Evolutionary conservation across 2,329 filamentous ascomycete genomes (phyloP), one percentile per base, ranked within the genome.

Genomic region (Aspergillus sclerotialis): DNA sequence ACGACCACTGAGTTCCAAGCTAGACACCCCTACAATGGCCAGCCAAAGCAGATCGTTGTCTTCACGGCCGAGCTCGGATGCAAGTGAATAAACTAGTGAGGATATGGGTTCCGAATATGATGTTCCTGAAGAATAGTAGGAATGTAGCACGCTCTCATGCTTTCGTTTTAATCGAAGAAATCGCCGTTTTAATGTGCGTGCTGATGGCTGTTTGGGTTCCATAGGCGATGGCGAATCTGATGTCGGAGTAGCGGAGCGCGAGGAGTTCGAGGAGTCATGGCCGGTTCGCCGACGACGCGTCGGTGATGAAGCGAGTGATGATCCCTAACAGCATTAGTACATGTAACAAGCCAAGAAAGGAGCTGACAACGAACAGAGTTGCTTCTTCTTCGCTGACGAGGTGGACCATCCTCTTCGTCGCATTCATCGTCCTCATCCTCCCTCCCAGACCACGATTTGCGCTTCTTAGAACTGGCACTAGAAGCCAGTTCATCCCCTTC

Each of bases 21-120:
- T 94, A n/a, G 84, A 88, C 23, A 94, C 86, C 5, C 92, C 92
- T 16, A 98, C 86, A 52, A 96, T 94, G 5, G 88, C 80, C 38
- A 94, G 74, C 92, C 92, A 98, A 10, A 98, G 72, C 14, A 96
- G 71, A 51, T 98, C 89, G 51, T 96, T 98, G 60, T 96, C 90
- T 69, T 96, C 92, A 34, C 89, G 83, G 42, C 92, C 92, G 5
- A 98, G 76, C 55, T 96, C 92, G 1, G 89, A 94, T 1, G 90
- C 92, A 10, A 98, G 72, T 1, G 88, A 93, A 61, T 96, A 98
- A 54, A 95, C 77, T 66, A 96, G 82, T 1, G 89, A 94, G 0
- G 89, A 92, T 36, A 96, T 85, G 1, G 92, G 92, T 56, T 98
- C 92, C 0, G 90, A 90, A 55, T 94, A 95, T 2, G 88, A 94